Evolutionary conservation across 2,329 filamentous ascomycete species (phyloP).

Genomic region (Exophiala oligosperma): DNA sequence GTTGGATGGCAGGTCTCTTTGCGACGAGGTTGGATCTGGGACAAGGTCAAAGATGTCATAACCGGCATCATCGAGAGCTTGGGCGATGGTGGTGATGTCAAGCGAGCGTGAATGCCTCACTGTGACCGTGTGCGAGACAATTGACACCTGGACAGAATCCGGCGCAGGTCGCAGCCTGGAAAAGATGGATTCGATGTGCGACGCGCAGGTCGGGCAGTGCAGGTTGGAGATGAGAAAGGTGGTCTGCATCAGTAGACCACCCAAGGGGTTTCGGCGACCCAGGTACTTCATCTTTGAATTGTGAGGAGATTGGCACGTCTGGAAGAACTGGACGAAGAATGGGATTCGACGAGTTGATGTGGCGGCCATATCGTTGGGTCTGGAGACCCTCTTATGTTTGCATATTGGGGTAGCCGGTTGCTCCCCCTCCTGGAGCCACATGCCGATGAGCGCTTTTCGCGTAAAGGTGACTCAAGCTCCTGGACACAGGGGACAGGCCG

Average conservation of each 20-base stretch:
- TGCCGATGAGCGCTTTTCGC: conserved; percentile 7
- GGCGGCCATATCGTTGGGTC: conserved; percentile 1
- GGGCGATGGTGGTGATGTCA: conserved; percentile 34
- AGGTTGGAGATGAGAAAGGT: conserved; percentile 45
- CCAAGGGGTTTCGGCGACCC: conserved; percentile 1
- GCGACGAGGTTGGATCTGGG: conserved; percentile 33
- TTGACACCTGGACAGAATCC: conserved; percentile 39
- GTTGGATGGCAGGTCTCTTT: not conserved
- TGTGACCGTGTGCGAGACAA: conserved; percentile 43
- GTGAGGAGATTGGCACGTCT: conserved; percentile 1
- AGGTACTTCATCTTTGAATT: conserved; percentile 3
- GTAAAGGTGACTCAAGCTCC: conserved; percentile 2
- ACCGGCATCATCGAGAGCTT: conserved; percentile 40
- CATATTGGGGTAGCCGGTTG: not conserved
- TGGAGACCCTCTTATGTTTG: not conserved
- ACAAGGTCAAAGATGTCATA: conserved; percentile 46
- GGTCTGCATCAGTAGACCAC: conserved; percentile 3
- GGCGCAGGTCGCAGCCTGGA: conserved; percentile 35
- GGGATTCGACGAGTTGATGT: conserved; percentile 4
- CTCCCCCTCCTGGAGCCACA: not conserved
- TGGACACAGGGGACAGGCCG: too few species aligned
- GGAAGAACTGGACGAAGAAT: not conserved
- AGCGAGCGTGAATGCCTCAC: conserved; percentile 37
- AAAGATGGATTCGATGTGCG: conserved; percentile 41
- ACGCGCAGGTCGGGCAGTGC: conserved; percentile 47